Evolutionary conservation across 495 filamentous ascomycete species (phyloP).

Genomic region (Penicillium cosmopolitanum): DNA sequence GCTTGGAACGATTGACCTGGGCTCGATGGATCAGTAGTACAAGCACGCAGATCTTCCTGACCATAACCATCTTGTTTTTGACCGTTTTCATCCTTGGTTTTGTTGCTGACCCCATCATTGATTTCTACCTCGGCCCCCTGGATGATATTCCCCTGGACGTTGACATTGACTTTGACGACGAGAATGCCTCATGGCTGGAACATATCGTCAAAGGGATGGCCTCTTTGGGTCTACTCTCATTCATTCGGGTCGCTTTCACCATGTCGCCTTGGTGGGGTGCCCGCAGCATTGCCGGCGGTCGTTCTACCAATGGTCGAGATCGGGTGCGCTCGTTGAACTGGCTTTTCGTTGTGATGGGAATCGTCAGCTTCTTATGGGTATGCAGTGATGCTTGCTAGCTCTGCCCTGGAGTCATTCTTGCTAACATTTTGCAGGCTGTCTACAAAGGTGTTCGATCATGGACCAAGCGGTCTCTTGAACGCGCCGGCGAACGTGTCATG

Average conservation of each 20-base stretch:
- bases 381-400: slow-evolving; percentile 35
- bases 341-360: slow-evolving; percentile 76
- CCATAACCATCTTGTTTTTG: slow-evolving; percentile 66
- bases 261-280: slow-evolving; percentile 68
- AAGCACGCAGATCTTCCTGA: slow-evolving; percentile 64
- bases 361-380: slow-evolving; percentile 82
- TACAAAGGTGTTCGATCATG: slow-evolving; percentile 77
- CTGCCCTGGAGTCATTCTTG: slow-evolving; percentile 12
- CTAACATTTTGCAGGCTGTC: slow-evolving; percentile 60
- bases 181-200: slow-evolving; percentile 64
- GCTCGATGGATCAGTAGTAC: slow-evolving; percentile 73
- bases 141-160: slow-evolving; percentile 44
- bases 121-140: slow-evolving; percentile 79
- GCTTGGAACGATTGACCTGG: slow-evolving; percentile 76
- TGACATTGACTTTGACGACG: slow-evolving; percentile 29
- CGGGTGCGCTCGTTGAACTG: slow-evolving; percentile 74
- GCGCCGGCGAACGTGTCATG: slow-evolving; percentile 74
- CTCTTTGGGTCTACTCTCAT: slow-evolving; percentile 81
- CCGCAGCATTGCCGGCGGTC: slow-evolving; percentile 52
- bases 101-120: slow-evolving; percentile 90
- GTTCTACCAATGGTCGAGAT: slow-evolving; percentile 68
- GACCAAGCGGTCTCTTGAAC: slow-evolving; percentile 70
- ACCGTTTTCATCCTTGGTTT: slow-evolving; percentile 83
- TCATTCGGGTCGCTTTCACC: slow-evolving; percentile 77
- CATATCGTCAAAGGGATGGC: slow-evolving; percentile 90